Evolutionary conservation across 495 filamentous ascomycete species (phyloP).

Genomic region (Wilcoxina mikolae): DNA sequence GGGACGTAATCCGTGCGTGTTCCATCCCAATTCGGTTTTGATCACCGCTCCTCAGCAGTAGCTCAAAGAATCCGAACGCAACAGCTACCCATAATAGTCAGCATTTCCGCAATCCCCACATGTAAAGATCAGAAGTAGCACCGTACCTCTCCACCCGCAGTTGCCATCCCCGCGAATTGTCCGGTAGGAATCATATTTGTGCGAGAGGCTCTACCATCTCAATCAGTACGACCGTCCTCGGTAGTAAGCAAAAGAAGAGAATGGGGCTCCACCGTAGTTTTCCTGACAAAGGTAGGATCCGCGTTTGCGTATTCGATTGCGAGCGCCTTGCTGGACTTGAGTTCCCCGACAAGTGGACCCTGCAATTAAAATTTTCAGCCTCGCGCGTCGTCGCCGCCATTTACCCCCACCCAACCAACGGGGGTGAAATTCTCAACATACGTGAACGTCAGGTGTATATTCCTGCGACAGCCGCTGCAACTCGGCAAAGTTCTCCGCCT

Average conservation of each 20-base stretch:
- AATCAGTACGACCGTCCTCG: not conserved
- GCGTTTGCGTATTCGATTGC: conserved; percentile 81
- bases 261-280: conserved; percentile 56
- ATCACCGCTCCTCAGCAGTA: conserved; percentile 52
- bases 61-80: conserved; percentile 86
- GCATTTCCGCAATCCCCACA: not conserved
- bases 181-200: conserved; percentile 76
- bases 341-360: conserved; percentile 71
- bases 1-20: conserved; percentile 49
- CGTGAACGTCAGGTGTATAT: conserved; percentile 53
- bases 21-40: conserved; percentile 51
- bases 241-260: not conserved
- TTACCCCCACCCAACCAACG: conserved; percentile 6
- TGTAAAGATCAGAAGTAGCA: conserved; percentile 14
- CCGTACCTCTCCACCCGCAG: conserved; percentile 91
- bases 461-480: conserved; percentile 44
- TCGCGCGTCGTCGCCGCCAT: conserved; percentile 4
- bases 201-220: conserved; percentile 24
- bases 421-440: conserved; percentile 29
- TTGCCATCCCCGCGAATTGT: conserved; percentile 85
- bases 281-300: conserved; percentile 67
- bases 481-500: conserved; percentile 34
- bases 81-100: conserved; percentile 44
- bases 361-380: conserved; percentile 30
- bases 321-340: conserved; percentile 61